Evolutionary conservation across 768 basidiomycete species (phyloP).

Genomic region (Psilocybe cubensis): DNA sequence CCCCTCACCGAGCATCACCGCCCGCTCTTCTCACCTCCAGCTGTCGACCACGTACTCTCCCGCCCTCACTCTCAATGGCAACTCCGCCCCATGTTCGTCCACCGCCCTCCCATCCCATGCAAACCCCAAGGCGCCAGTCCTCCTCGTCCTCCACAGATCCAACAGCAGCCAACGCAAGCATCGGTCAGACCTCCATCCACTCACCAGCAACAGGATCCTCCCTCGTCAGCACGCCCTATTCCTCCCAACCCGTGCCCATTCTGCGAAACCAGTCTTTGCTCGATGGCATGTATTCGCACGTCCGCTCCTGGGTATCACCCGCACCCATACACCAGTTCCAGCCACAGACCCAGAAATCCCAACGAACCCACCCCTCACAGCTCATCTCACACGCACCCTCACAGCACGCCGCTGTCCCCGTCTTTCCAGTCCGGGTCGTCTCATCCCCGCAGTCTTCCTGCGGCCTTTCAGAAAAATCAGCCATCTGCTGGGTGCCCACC

Average conservation of each 20-base stretch:
- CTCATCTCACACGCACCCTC: conserved; percentile 28
- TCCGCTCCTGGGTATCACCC: conserved; percentile 49
- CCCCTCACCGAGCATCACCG: conserved; percentile 24
- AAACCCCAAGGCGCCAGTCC: conserved; percentile 35
- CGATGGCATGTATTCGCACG: conserved; percentile 42
- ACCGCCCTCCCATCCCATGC: conserved; percentile 33
- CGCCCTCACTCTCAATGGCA: conserved; percentile 56
- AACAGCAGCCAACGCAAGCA: conserved; percentile 33
- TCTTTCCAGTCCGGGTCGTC: conserved; percentile 8
- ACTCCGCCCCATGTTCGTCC: conserved; percentile 35
- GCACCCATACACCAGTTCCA: conserved; percentile 30
- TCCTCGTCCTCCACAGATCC: conserved; percentile 30
- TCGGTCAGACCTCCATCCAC: conserved; percentile 34
- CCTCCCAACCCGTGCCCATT: conserved; percentile 40
- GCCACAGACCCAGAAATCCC: conserved; percentile 18
- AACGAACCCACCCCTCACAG: conserved; percentile 15
- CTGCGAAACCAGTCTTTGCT: conserved; percentile 35
- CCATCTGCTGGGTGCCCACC: conserved; percentile 24
- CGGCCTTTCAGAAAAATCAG: conserved; percentile 17
- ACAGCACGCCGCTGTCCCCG: no score
- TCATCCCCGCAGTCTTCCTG: conserved; percentile 21
- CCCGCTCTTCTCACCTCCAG: conserved; percentile 44
- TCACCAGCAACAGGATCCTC: conserved; percentile 52
- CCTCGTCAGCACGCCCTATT: conserved; percentile 51
- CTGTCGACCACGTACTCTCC: conserved; percentile 41